These are phyloP conservation scores for Betula pendula DNA, from an alignment of 306 rosid species.

Conservation along the genomic window DNA sequence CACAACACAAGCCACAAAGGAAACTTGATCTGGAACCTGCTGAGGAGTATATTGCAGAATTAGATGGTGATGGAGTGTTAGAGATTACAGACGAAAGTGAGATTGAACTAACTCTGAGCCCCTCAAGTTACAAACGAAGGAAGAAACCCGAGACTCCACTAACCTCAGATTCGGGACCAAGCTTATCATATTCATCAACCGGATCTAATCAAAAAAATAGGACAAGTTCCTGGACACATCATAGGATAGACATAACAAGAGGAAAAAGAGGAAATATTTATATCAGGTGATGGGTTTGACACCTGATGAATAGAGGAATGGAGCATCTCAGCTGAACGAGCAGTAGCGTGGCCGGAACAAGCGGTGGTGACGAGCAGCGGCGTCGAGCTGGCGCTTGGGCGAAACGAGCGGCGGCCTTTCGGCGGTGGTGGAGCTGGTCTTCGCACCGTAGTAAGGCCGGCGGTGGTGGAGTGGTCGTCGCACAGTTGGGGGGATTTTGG, in stretches of 20 bases:
- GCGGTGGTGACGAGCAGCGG: too few species aligned
- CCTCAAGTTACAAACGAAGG: conserved; percentile 57
- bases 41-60: conserved; percentile 37
- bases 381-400: too few species aligned
- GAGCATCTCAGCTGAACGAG: too few species aligned
- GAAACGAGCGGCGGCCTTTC: too few species aligned
- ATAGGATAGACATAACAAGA: conserved; percentile 21
- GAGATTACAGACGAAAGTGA: conserved; percentile 72
- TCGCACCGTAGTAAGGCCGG: too few species aligned
- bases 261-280: too few species aligned
- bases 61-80: conserved; percentile 31
- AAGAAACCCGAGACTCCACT: conserved; percentile 53
- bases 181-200: conserved; percentile 69
- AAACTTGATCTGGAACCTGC: conserved; percentile 73
- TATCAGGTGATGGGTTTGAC: too few species aligned
- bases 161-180: conserved; percentile 59
- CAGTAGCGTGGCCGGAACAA: too few species aligned
- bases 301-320: too few species aligned
- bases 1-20: conserved; percentile 33
- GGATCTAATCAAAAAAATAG: conserved; percentile 69
- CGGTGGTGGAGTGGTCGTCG: too few species aligned
- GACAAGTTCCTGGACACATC: conserved; percentile 36
- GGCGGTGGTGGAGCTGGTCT: too few species aligned
- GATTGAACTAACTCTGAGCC: conserved; percentile 79
- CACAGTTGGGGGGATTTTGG: too few species aligned